Base-by-base conservation (phyloP, 768 basidiomycete species). In the Pisolithus albus region DNA sequence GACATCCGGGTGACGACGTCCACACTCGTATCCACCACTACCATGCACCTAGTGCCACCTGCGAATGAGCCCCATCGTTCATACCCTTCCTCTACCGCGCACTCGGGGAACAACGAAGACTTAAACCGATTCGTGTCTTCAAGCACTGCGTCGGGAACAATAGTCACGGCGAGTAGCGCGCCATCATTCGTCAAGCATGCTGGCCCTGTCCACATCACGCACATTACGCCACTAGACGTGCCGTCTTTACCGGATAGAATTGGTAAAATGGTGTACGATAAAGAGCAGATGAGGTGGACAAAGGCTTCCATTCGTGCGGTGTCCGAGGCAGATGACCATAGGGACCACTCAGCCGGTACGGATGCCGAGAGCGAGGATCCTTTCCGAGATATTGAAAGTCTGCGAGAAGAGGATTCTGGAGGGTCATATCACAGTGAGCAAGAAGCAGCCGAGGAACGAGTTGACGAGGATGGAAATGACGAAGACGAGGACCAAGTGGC, bases 61-160 rank as follows among this genome's bases (percentile, higher is more conserved):
- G 70, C 72, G n/a, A 65, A 45, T 6, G 62, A 52, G 50, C 56
- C 57, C 11, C 53, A 61, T 6, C 65, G 58, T 18, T 62, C 76
- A 10, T 75, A 80, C 61, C 78, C 81, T 24, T 69, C 80, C 7
- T 73, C 74, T 18, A 78, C 82, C 32, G 54, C 81, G 23, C 81
- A 77, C 24, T 64, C 74, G 30, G 71, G 75, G 2, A 70, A 76
- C 15, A 80, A 79, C 55, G 84, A 84, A 16, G 92, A 93, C 63
- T 74, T 93, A 42, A 89, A 87, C 61, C 86, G 93, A 23, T 91
- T 90, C 61, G 89, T 94, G 8, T 94, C 92, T 6, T 86, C 90
- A 13, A 90, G 91, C 60, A 93, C 92, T 8, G 77, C 82, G 30
- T 89, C 88, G 4, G 78, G 76, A 16, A 87, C 86, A 11, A 87